Percentiles rank a stretch among this genome's conserved stretches.
phyloP scores from a whole-genome alignment of 2,329 filamentous ascomycete genomes.

The Ophiosphaerella herpotricha region DNA sequence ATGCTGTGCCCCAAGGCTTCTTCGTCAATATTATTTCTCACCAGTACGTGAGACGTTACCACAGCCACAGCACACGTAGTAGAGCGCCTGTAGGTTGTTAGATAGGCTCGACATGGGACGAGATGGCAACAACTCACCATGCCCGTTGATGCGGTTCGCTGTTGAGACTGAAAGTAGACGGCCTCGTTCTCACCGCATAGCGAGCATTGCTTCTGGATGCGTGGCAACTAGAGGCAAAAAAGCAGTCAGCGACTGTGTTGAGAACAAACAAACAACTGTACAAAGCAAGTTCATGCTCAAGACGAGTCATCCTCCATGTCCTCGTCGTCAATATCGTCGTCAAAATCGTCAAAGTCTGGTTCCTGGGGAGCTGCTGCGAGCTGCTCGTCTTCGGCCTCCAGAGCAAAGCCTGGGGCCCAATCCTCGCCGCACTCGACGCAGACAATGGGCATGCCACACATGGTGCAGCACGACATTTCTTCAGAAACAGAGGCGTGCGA shows the following conservation, averaged over 20 bases:
- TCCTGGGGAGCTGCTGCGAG: conserved; percentile 28
- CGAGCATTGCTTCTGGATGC: conserved; percentile 83
- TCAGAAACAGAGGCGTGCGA: conserved; percentile 33
- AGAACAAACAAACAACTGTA: conserved; percentile 42
- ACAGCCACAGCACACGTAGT: conserved; percentile 85
- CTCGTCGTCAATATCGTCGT: conserved; percentile 27
- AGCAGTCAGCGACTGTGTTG: conserved; percentile 45
- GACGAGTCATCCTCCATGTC: conserved; percentile 40
- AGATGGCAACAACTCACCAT: conserved; percentile 68
- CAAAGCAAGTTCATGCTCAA: conserved; percentile 34
- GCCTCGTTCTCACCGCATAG: conserved; percentile 85
- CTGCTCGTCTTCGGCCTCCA: conserved; percentile 50
- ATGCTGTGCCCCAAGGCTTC: conserved; percentile 24
- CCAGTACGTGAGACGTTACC: conserved; percentile 74
- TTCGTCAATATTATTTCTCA: conserved; percentile 15
- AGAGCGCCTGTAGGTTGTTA: conserved; percentile 52
- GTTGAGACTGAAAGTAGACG: conserved; percentile 98
- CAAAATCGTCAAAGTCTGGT: conserved; percentile 21
- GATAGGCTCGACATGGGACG: background rate
- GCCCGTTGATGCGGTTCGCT: conserved; percentile 93
- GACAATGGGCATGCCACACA: conserved; percentile 62
- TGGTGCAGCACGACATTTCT: conserved; percentile 57
- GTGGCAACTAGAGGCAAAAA: conserved; percentile 73
- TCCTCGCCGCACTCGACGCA: conserved; percentile 58
- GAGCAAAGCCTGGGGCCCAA: conserved; percentile 49